Evolutionary conservation across 768 basidiomycete species (phyloP).

Genomic region (Roridomyces roridus): DNA sequence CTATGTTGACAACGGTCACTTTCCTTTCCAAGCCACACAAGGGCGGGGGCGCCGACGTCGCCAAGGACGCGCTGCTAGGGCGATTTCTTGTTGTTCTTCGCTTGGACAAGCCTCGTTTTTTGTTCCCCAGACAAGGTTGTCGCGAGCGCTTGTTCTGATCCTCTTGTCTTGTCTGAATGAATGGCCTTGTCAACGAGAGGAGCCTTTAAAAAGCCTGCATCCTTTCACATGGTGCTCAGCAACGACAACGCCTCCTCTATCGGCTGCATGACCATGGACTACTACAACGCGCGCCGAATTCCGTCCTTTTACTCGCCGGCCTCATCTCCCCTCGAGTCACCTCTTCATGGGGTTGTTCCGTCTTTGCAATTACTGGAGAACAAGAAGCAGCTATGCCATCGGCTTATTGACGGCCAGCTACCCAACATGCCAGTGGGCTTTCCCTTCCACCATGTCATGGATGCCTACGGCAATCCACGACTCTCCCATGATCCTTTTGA

Average conservation of each 20-base stretch:
- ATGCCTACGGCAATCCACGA: slow-evolving; percentile 24
- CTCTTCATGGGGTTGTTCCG: slow-evolving; percentile 13
- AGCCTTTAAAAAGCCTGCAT: too few species aligned
- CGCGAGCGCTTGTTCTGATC: background rate
- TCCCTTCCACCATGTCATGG: slow-evolving; percentile 38
- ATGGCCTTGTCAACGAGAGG: background rate
- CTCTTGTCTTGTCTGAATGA: background rate
- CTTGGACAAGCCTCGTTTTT: background rate
- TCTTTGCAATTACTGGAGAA: slow-evolving; percentile 11
- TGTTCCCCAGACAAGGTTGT: background rate
- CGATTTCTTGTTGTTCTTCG: too few species aligned
- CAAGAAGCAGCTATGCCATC: slow-evolving; percentile 37
- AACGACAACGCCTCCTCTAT: background rate
- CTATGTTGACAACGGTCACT: too few species aligned
- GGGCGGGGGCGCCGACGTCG: too few species aligned
- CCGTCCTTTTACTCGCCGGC: slow-evolving; percentile 14
- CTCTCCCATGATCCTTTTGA: slow-evolving; percentile 43
- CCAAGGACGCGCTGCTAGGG: too few species aligned
- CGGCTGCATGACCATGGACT: slow-evolving; percentile 5
- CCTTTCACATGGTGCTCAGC: background rate
- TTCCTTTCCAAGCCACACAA: too few species aligned
- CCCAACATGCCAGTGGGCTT: slow-evolving; percentile 41
- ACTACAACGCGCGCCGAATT: slow-evolving; percentile 15
- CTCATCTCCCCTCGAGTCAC: slow-evolving; percentile 22
- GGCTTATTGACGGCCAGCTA: slow-evolving; percentile 37